Evolutionary conservation across 2,329 filamentous ascomycete genomes (phyloP), one percentile per base, ranked within the genome.

Genomic region (Fusarium tanahbumbuense): DNA sequence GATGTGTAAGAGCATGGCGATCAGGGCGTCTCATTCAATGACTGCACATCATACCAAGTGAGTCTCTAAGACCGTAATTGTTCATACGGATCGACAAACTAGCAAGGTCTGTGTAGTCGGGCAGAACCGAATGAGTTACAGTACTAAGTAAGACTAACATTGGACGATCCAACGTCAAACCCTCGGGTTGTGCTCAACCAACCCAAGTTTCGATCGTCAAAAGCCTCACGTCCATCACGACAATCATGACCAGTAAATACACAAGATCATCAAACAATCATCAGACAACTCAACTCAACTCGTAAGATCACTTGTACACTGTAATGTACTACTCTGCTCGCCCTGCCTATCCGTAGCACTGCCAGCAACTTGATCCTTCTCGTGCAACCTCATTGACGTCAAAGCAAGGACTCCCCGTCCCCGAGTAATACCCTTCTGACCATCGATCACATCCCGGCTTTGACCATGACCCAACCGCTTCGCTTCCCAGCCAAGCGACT

Each of bases 1-100:
- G 69, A 60, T 62, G 41, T 65, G 70, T 72, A 53, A 68, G 67
- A 69, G 64, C 53, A 49, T 40, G 46, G 46, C 27, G 49, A 47
- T 54, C 52, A 53, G 48, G 37, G 37, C n/a, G 37, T 58, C 49
- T 25, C 27, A 28, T 13, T 16, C 16, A 50, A 28, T 25, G 34
- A 52, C 55, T 61, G 63, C 61, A 67, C 44, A 60, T 66, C 63
- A 66, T 25, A 25, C 25, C 25, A 25, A 25, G 7, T 25, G 25
- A 25, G 25, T 25, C 25, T 25, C 25, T 25, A 25, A 25, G 25
- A 25, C 25, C 25, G 25, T 25, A 9, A 25, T 55, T 44, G 47
- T 30, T 30, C 25, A 20, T 62, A 40, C 13, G 13, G 60, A 57
- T 57, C 52, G 53, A 28, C 27, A 32, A 52, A 28, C 63, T 44